phyloP scores from a whole-genome alignment of 345 rosid species.

The Syzygium jambos region DNA sequence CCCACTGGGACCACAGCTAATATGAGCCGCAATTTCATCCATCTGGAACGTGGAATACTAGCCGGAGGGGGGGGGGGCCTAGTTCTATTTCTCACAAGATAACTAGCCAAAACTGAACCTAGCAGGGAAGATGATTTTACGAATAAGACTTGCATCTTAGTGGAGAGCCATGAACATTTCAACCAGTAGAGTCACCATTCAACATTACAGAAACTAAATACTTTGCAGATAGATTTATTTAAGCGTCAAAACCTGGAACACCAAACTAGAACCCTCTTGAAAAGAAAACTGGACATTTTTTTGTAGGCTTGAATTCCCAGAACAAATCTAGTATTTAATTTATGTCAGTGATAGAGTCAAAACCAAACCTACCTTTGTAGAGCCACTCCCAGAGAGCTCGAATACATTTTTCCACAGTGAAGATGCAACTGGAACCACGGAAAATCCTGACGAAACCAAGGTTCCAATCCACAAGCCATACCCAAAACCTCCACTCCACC shows the following conservation, averaged over 20 bases:
- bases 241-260: background rate
- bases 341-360: background rate
- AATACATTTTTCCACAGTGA: conserved; percentile 60
- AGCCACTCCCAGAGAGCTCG: conserved; percentile 40
- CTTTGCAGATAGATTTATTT: background rate
- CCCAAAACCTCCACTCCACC: conserved; percentile 93
- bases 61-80: too few relatives aligned
- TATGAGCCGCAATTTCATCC: background rate
- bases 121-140: background rate
- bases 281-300: background rate
- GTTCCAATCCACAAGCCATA: conserved; percentile 90
- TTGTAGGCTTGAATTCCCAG: background rate
- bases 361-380: conserved; percentile 39
- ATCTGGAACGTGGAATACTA: background rate
- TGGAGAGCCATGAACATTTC: background rate
- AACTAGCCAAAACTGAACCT: background rate
- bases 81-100: background rate
- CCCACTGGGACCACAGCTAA: background rate
- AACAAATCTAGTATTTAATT: background rate
- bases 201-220: background rate
- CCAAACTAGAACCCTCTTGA: background rate
- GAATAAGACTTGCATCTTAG: background rate
- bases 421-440: conserved; percentile 81
- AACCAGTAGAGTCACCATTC: background rate
- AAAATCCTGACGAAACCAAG: conserved; percentile 79